A percentile compares a stretch with the other conserved stretches of the same genome.
Conservation (phyloP, 116 monocot genomes). For the Phalaenopsis hybrid region DNA sequence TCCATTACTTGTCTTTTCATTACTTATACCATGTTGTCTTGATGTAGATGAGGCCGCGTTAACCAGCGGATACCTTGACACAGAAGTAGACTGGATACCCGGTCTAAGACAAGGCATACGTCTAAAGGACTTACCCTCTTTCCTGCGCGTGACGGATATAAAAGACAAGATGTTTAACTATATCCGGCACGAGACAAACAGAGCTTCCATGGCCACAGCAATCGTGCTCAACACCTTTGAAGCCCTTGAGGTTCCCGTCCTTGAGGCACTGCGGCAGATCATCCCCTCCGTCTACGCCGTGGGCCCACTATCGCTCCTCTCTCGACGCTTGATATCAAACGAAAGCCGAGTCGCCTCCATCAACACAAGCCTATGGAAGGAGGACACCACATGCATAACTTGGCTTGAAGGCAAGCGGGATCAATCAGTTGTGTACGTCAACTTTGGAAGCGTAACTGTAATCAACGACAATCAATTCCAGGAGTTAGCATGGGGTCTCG, state of each 20-base stretch:
- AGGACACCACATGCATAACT: background rate
- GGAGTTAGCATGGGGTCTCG: constrained; percentile 1
- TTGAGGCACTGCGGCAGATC: background rate
- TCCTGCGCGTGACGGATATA: background rate
- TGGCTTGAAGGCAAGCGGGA: background rate
- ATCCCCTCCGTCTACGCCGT: background rate
- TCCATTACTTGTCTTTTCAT: too few relatives aligned
- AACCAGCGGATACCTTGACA: constrained; percentile 7
- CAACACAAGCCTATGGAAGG: background rate
- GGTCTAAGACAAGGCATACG: constrained; percentile 4
- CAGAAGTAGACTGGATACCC: constrained; percentile 14
- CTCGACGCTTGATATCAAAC: background rate
- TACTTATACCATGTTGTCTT: background rate
- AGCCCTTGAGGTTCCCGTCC: background rate
- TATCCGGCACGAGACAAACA: background rate
- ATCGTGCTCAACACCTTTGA: background rate
- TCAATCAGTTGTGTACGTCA: background rate
- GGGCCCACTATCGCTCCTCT: background rate
- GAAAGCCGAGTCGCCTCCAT: background rate
- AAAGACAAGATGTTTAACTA: background rate
- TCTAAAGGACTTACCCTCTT: constrained; percentile 4
- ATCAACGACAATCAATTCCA: background rate
- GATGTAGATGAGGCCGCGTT: background rate
- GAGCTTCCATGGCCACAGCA: background rate
- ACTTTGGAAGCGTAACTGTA: background rate